Evolutionary conservation across 805 yeast genomes (phyloP).

Genomic region (Lipomyces yamadae): DNA sequence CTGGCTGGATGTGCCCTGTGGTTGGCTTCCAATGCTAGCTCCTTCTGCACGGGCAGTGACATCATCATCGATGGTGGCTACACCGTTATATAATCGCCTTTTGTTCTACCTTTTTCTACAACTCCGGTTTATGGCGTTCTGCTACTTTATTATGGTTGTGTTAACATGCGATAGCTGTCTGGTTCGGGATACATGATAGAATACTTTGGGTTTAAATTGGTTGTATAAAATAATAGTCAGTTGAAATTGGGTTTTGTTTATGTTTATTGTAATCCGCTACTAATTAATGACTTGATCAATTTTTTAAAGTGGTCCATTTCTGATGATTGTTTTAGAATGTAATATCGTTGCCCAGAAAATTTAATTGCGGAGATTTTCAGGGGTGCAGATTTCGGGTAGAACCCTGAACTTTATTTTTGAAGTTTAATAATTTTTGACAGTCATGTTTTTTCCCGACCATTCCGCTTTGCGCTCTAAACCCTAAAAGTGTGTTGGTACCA

Average conservation of each 20-base stretch:
- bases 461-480: too few relatives aligned
- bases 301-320: not conserved
- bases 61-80: slow-evolving; percentile 69
- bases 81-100: slow-evolving; percentile 40
- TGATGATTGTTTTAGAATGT: too few relatives aligned
- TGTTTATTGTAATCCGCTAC: not conserved
- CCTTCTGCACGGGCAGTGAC: slow-evolving; percentile 70
- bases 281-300: too few relatives aligned
- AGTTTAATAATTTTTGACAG: too few relatives aligned
- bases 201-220: not conserved
- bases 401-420: not conserved
- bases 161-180: not conserved
- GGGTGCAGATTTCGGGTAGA: not conserved
- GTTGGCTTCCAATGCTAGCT: slow-evolving; percentile 61
- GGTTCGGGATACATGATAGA: not conserved
- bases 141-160: not conserved
- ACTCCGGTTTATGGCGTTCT: not conserved
- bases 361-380: not conserved
- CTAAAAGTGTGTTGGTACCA: too few relatives aligned
- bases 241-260: not conserved
- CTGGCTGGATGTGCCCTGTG: slow-evolving; percentile 67
- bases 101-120: not conserved
- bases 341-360: too few relatives aligned
- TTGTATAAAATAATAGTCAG: not conserved
- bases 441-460: too few relatives aligned